A percentile compares a stretch with the other conserved stretches of the same genome.
phyloP scores from a whole-genome alignment of 2,329 filamentous ascomycete species.

The Uncinocarpus reesii region DNA sequence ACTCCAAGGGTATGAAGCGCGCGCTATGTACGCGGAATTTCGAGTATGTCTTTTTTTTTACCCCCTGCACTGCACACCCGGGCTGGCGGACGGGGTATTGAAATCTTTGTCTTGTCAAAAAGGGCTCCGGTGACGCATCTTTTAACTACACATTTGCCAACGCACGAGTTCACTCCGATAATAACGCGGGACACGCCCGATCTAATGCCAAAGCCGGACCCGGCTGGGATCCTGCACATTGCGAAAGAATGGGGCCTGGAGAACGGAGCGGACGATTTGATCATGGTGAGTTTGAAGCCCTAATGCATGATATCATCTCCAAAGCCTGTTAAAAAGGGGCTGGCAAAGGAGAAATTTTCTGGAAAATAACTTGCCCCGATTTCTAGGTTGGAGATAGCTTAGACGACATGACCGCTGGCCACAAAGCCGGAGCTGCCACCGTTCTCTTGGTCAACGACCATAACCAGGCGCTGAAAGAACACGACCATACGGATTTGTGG shows the following conservation, averaged over 20 bases:
- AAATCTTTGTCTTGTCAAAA: background rate
- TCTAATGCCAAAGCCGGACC: conserved; percentile 65
- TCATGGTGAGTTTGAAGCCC: conserved; percentile 44
- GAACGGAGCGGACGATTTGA: conserved; percentile 36
- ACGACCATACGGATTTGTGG: conserved; percentile 67
- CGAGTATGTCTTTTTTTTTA: conserved; percentile 41
- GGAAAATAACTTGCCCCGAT: background rate
- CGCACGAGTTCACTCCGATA: conserved; percentile 61
- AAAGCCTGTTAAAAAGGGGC: background rate
- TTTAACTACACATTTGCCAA: conserved; percentile 60
- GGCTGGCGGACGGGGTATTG: background rate
- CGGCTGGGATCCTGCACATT: conserved; percentile 79
- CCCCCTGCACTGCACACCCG: background rate
- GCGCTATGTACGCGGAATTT: conserved; percentile 94
- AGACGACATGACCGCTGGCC: conserved; percentile 86
- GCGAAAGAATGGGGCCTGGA: conserved; percentile 61
- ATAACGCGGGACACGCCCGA: conserved; percentile 69
- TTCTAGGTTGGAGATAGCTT: conserved; percentile 59
- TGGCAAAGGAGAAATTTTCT: background rate
- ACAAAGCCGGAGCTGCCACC: conserved; percentile 73
- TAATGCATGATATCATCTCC: background rate
- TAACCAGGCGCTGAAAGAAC: conserved; percentile 59
- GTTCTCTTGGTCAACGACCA: conserved; percentile 78
- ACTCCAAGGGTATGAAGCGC: conserved; percentile 56
- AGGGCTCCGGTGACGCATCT: conserved; percentile 37